phyloP scores from a whole-genome alignment of 495 filamentous ascomycete species.

The Penicillium desertorum region DNA sequence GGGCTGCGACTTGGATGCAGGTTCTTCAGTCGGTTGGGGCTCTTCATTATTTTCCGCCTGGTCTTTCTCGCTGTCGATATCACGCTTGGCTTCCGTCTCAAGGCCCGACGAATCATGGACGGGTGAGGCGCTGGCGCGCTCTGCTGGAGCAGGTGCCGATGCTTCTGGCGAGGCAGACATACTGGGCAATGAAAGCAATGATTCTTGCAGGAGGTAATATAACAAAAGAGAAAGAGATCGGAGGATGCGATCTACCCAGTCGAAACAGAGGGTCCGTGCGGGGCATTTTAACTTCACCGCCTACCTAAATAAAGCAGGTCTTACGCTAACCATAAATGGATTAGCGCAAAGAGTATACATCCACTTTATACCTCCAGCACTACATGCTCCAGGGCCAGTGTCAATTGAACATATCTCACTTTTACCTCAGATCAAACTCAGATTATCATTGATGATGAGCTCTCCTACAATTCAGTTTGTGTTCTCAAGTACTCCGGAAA shows the following conservation, averaged over 20 bases:
- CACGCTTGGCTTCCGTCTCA: conserved; percentile 15
- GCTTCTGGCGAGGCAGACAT: conserved; percentile 17
- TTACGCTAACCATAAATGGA: neutral
- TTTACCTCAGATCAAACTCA: neutral
- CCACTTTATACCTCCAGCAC: too few relatives aligned
- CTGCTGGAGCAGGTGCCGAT: conserved; percentile 1
- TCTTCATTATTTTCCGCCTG: conserved; percentile 16
- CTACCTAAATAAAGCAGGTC: neutral
- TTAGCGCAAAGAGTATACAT: neutral
- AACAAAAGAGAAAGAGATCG: neutral
- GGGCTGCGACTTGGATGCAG: conserved; percentile 14
- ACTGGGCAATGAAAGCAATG: conserved; percentile 14
- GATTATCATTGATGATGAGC: neutral
- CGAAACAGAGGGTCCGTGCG: neutral
- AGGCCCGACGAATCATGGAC: conserved; percentile 9
- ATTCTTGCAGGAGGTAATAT: neutral
- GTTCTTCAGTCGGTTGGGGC: conserved; percentile 8
- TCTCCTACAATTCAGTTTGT: neutral
- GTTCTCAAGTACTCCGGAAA: too few relatives aligned
- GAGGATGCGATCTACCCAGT: neutral
- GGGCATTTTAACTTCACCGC: neutral
- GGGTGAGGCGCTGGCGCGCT: conserved; percentile 3
- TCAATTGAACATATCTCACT: neutral
- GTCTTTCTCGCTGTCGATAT: conserved; percentile 8
- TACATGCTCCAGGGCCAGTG: too few relatives aligned